Evolutionary conservation across 148 eudicot genomes (phyloP).

Genomic region (Cornus controversa): DNA sequence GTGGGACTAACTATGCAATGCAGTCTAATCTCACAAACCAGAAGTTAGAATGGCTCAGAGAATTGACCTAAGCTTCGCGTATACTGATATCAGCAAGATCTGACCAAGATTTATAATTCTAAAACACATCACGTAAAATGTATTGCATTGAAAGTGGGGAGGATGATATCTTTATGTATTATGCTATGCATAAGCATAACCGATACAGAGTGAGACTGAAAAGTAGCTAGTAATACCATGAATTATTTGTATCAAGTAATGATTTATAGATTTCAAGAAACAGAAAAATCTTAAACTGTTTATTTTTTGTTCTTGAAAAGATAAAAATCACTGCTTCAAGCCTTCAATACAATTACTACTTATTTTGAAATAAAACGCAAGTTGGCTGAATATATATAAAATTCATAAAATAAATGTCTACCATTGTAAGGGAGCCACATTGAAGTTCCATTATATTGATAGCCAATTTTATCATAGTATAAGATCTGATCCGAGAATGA

Average conservation of each 20-base stretch:
- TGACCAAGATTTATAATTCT: background rate
- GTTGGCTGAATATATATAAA: background rate
- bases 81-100: background rate
- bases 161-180: background rate
- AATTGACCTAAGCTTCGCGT: background rate
- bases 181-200: background rate
- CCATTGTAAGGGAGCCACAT: no score
- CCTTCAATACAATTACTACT: background rate
- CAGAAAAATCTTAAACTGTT: background rate
- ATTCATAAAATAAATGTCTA: no score
- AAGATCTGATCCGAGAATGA: background rate
- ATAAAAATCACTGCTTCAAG: background rate
- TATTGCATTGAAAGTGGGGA: background rate
- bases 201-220: background rate
- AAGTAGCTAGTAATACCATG: background rate
- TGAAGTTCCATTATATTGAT: no score
- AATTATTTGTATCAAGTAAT: no score
- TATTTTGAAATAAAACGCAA: background rate
- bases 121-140: no score
- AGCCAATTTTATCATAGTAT: background rate
- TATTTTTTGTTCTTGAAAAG: no score
- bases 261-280: background rate
- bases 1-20: background rate
- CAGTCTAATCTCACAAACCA: background rate
- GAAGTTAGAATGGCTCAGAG: background rate